A percentile compares a stretch with the other conserved stretches of the same genome.
Conservation (phyloP, 2,329 filamentous ascomycete genomes). For the Kalmusia sp. region DNA sequence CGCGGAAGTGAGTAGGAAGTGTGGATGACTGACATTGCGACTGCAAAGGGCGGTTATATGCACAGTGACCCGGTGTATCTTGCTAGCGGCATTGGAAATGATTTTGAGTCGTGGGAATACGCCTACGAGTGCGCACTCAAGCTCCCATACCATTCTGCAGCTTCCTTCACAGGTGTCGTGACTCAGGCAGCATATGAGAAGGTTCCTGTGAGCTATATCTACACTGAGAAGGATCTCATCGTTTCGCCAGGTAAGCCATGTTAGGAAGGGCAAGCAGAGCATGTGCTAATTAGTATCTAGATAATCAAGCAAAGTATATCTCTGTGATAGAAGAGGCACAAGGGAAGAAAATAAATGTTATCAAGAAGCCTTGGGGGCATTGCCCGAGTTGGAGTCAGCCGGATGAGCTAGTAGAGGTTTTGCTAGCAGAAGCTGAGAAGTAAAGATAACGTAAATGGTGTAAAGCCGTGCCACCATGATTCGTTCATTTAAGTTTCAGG, state of each 20-base stretch:
- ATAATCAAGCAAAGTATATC: slow-evolving; percentile 40
- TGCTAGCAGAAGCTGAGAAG: slow-evolving; percentile 16
- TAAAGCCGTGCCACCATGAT: not conserved
- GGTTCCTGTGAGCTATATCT: slow-evolving; percentile 47
- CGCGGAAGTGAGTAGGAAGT: not conserved
- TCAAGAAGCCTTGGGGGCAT: slow-evolving; percentile 44
- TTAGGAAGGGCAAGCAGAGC: not conserved
- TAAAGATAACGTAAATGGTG: not conserved
- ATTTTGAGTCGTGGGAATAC: slow-evolving; percentile 23
- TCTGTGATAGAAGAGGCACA: slow-evolving; percentile 43
- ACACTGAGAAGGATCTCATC: slow-evolving; percentile 45
- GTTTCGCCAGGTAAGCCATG: slow-evolving; percentile 24
- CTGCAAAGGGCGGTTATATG: slow-evolving; percentile 22
- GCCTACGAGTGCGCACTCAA: slow-evolving; percentile 23
- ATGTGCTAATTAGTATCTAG: slow-evolving; percentile 1
- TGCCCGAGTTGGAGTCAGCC: slow-evolving; percentile 34
- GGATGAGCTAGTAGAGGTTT: slow-evolving; percentile 30
- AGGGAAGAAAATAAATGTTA: slow-evolving; percentile 46
- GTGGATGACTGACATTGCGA: not conserved
- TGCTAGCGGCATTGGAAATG: slow-evolving; percentile 17
- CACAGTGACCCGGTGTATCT: slow-evolving; percentile 17
- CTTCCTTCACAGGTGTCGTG: slow-evolving; percentile 39
- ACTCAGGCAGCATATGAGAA: slow-evolving; percentile 50
- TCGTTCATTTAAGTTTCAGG: too few relatives aligned
- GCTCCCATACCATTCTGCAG: slow-evolving; percentile 39